Conservation (phyloP, 306 rosid species). For the Cicer yamashitae region DNA sequence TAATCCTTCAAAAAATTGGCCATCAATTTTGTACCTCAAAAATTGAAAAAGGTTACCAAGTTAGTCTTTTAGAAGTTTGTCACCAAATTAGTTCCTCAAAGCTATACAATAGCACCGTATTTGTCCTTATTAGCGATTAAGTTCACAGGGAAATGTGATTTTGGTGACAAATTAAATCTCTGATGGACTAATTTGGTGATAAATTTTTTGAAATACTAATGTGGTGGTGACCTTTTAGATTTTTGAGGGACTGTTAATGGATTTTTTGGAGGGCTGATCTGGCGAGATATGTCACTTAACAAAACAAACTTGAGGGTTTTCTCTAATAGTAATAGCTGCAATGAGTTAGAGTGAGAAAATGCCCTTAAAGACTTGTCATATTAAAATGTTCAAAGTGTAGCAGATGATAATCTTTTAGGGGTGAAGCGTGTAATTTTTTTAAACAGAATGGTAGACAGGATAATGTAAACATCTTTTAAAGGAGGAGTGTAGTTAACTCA, state of each 20-base stretch:
- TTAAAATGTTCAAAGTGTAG: background rate
- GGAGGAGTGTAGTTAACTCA: background rate
- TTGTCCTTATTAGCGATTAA: background rate
- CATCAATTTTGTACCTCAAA: background rate
- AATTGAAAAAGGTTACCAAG: background rate
- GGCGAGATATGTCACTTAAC: background rate
- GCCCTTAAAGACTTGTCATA: background rate
- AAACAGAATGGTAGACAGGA: background rate
- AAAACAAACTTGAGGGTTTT: constrained; percentile 12
- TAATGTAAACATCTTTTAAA: background rate
- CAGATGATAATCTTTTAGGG: background rate
- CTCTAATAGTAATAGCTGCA: background rate
- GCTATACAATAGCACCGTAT: background rate
- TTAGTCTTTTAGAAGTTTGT: background rate
- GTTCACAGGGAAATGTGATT: background rate
- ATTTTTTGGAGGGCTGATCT: background rate
- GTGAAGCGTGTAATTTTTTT: background rate
- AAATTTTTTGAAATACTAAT: background rate
- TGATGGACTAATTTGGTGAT: background rate
- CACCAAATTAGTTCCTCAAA: background rate
- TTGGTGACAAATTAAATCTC: background rate
- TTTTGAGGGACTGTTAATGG: background rate
- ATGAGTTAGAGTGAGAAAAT: background rate
- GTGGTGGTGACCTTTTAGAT: background rate
- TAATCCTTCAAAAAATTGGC: background rate